Base-by-base conservation (phyloP, 2,329 filamentous ascomycete genomes). In the Pseudomassariella vexata region DNA sequence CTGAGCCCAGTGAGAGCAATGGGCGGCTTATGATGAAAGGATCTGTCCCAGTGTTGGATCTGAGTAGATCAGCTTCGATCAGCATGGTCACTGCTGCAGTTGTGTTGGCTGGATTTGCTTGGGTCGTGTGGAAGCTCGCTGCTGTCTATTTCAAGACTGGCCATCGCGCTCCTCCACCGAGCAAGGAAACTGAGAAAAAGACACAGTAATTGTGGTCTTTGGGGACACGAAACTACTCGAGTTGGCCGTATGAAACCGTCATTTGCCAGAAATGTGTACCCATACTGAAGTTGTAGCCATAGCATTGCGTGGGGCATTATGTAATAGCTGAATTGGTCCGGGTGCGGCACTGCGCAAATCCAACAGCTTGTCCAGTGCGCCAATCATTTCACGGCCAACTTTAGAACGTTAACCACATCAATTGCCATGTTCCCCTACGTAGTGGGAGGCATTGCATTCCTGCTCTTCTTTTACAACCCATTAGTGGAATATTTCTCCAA, bases 21-120 rank as follows among this genome's bases (percentile, higher is more conserved):
- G 46, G 47, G 19, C 53, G 50, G 28, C 57, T 85, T 15, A 60
- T 73, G 29, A 78, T 73, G 50, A 51, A 56, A 5, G 50, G 86
- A 17, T 61, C 59, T 3, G 79, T 86, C 5, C 84, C 84, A 0
- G 82, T 87, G 4, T 58, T 87, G 38, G 68, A 76, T 40, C 52
- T 76, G 24, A 60, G 65, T 18, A 63, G 65, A 12, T 60, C 65
- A 3, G 50, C 53, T 11, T 70, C 66, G 50, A 57, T 75, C 27
- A 63, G 65, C 19, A 44, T 53, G 15, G 75, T 77, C 4, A 88
- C 83, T 1, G 63, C 75, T 4, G 59, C 56, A 2, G 73, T 67
- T 2, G 73, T 88, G 9, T 39, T 68, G 3, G 44, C 80, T 23
- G 84, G 84, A 1, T 84, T 85, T 50, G 49, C 66, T n/a, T 88